Evolutionary conservation across 2,329 filamentous ascomycete species (phyloP), one percentile per base, ranked within the genome.

Genomic region (Boeremia exigua): DNA sequence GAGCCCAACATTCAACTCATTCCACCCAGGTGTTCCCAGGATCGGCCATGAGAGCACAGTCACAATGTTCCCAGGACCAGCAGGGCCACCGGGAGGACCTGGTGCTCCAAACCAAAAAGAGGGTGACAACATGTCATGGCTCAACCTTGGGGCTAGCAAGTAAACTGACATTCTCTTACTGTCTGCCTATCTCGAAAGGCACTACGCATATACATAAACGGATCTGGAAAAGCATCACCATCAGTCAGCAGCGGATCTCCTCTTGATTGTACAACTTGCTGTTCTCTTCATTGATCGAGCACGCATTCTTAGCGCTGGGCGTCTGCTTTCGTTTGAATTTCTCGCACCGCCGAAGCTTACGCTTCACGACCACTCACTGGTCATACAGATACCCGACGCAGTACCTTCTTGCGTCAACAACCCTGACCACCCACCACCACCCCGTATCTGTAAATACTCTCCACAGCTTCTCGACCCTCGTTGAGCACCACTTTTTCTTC

Each of bases 51-150:
- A 87, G 33, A 90, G 87, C 61, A 81, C 69, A 17, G 68, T 67
- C 8, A 75, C 72, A 17, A 66, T 74, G 54, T 37, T 76, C 75
- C 8, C 56, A 34, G 62, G 56, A 53, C 8, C 56, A 34, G 62
- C 56, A 52, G 86, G 86, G 0, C 59, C 79, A 54, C 42, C 54
- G 60, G 50, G 67, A 53, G 37, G 55, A 64, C 62, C 60, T 2
- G 60, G 58, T 7, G 49, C 52, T 42, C 51, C 61, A 12, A 58
- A 59, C 45, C 48, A 56, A 17, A 56, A 62, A 32, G 53, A 50
- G n/a, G 67, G 67, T 48, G 61, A 67, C 28, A 90, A 92, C 72
- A 90, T 92, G 88, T 91, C 88, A 75, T 93, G 90, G 90, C 77
- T 93, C 60, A 92, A 92, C 68, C 80, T 92, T 15, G 87, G 86